Base-by-base conservation (phyloP, 306 rosid species). In the Trichosanthes truncata region DNA sequence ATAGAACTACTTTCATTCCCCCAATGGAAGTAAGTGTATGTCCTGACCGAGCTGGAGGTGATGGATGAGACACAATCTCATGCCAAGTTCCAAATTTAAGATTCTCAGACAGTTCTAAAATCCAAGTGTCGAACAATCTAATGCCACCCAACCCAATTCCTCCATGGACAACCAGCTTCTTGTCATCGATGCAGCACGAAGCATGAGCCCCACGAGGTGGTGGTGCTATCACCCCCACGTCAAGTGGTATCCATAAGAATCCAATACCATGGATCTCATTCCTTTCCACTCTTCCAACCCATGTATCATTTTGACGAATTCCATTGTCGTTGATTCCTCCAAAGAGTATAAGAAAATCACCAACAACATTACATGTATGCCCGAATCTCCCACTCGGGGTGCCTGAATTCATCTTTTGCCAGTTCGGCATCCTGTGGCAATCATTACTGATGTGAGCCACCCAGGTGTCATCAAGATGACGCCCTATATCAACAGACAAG, bases 391-490 rank as follows among this genome's bases (percentile, higher is more conserved):
- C 98, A 82, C 97, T 94, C 35, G 98, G 98, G 79, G 81, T 80
- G 81, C 93, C 97, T 57, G 97, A 87, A 75, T 81, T 83, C 21
- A 91, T 91, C 84, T 87, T 86, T 79, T 91, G 88, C 98, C 98
- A 94, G 74, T 85, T 89, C 82, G 86, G 80, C 67, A 69, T 81
- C 79, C 82, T 84, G 61, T 56, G 87, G 67, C 84, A 88, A 78
- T 85, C 91, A 12, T 81, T 84, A 8, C 97, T 92, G 53, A 88
- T 84, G 83, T 85, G 82, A 18, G 95, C 95, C 87, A 84, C 95
- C 98, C 98, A 91, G 13, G 97, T 92, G 84, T 94, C 98, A 77
- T 89, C 98, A 55, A 91, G 93, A 87, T 94, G 97, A 63, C 97
- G 91, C 72, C 98, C 98, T 94, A 63, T 36, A 26, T 76, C 56